Evolutionary conservation across 768 basidiomycete species (phyloP).

Genomic region (Cystofilobasidium ferigula): DNA sequence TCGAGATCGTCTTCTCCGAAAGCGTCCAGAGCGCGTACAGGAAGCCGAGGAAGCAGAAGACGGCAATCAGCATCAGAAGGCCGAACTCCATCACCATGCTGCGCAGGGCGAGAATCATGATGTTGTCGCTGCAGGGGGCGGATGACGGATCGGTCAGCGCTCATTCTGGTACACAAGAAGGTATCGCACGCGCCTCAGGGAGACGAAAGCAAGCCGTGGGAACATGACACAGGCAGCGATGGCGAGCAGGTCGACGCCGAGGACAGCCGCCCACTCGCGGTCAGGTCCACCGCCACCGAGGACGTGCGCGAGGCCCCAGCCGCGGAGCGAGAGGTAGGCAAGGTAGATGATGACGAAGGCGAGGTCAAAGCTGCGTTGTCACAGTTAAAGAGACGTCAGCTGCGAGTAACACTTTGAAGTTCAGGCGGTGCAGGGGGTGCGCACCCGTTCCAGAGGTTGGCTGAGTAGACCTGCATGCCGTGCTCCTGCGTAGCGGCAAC

Average conservation of each 20-base stretch:
- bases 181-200: background rate
- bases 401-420: no score
- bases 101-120: slow-evolving; percentile 47
- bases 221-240: slow-evolving; percentile 83
- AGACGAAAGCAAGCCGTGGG: slow-evolving; percentile 50
- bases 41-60: slow-evolving; percentile 81
- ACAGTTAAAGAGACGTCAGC: background rate
- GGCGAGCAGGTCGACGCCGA: slow-evolving; percentile 73
- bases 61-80: slow-evolving; percentile 50
- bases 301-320: slow-evolving; percentile 64
- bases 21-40: slow-evolving; percentile 88
- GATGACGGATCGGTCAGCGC: slow-evolving; percentile 47
- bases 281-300: background rate
- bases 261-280: slow-evolving; percentile 50
- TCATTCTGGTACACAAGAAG: slow-evolving; percentile 35
- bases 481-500: slow-evolving; percentile 91
- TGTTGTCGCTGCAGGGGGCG: slow-evolving; percentile 61
- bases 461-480: slow-evolving; percentile 52
- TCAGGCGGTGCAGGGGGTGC: no score
- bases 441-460: slow-evolving; percentile 33
- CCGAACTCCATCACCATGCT: slow-evolving; percentile 87
- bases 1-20: slow-evolving; percentile 40
- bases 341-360: slow-evolving; percentile 76
- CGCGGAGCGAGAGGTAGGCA: slow-evolving; percentile 61
- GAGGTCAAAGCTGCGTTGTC: slow-evolving; percentile 64